phyloP scores from a whole-genome alignment of 1,139 yeast species.

The Pneumocystis carinii region DNA sequence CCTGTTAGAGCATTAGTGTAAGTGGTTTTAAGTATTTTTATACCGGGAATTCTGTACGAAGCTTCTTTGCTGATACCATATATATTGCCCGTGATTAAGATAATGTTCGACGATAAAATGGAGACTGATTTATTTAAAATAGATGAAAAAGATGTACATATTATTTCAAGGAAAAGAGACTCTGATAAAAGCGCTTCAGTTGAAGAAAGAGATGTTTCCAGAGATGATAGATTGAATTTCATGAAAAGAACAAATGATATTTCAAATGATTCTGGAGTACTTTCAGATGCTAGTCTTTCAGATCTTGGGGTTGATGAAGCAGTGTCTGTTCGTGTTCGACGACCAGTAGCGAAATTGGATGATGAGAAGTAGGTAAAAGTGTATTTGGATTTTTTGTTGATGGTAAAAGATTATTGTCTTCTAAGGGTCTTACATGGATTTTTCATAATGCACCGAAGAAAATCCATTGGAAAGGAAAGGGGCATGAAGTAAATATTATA shows the following conservation, averaged over 20 bases:
- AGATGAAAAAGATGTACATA: background rate
- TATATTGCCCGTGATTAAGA: background rate
- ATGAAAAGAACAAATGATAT: background rate
- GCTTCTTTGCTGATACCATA: background rate
- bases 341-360: conserved; percentile 25
- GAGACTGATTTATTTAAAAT: background rate
- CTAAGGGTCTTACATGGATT: conserved; percentile 24
- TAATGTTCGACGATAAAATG: background rate
- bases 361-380: conserved; percentile 16
- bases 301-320: conserved; percentile 27
- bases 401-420: conserved; percentile 19
- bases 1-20: conserved; percentile 9
- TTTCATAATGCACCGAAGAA: conserved; percentile 17
- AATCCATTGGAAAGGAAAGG: conserved; percentile 26
- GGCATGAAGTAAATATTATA: conserved; percentile 21
- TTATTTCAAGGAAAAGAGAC: background rate
- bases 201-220: too few species aligned
- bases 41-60: background rate
- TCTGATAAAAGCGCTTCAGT: background rate
- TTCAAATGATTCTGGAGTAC: background rate
- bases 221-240: too few species aligned
- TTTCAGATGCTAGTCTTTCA: background rate
- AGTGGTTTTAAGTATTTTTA: conserved; percentile 9
- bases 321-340: conserved; percentile 20
- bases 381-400: background rate